Conservation (phyloP, 768 basidiomycete species). For the Asterophora parasitica region DNA sequence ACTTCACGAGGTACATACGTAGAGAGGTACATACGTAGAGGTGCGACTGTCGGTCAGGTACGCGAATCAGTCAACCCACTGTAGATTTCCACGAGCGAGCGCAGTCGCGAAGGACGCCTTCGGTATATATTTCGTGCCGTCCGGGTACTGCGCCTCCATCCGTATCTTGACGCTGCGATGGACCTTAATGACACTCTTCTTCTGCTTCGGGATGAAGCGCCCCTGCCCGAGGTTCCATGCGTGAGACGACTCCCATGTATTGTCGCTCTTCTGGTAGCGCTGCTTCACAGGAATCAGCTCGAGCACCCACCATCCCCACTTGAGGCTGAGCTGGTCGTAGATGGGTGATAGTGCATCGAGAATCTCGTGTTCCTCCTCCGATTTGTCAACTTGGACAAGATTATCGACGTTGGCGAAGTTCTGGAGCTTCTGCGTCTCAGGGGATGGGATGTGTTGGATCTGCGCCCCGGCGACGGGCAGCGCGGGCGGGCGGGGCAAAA, state of each 20-base stretch:
- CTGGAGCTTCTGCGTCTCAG: conserved; percentile 1
- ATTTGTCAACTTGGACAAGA: conserved; percentile 16
- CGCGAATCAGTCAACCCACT: conserved; percentile 18
- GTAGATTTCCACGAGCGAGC: conserved; percentile 5
- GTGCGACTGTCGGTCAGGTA: too few relatives aligned
- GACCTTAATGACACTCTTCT: conserved; percentile 37
- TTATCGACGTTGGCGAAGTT: conserved; percentile 10
- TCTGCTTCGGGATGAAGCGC: conserved; percentile 38
- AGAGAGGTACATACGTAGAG: too few relatives aligned
- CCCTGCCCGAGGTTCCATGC: conserved; percentile 33
- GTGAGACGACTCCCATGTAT: conserved; percentile 32
- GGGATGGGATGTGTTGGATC: conserved; percentile 21
- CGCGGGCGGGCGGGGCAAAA: conserved; percentile 33
- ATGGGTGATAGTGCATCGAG: conserved; percentile 49
- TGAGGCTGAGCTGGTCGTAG: conserved; percentile 54
- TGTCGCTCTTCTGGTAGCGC: conserved; percentile 33
- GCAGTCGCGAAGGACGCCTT: conserved; percentile 18
- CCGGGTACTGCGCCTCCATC: conserved; percentile 45
- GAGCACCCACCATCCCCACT: conserved; percentile 60
- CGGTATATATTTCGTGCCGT: conserved; percentile 26
- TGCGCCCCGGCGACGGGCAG: conserved; percentile 20
- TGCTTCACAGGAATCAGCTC: conserved; percentile 48
- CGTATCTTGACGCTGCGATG: conserved; percentile 50
- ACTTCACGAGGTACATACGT: too few relatives aligned
- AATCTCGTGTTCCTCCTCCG: conserved; percentile 62